A percentile compares a stretch with the other conserved stretches of the same genome.
Evolutionary conservation across 192 early-diverging fungal genomes (phyloP).

Genomic region (Coemansia sp.): DNA sequence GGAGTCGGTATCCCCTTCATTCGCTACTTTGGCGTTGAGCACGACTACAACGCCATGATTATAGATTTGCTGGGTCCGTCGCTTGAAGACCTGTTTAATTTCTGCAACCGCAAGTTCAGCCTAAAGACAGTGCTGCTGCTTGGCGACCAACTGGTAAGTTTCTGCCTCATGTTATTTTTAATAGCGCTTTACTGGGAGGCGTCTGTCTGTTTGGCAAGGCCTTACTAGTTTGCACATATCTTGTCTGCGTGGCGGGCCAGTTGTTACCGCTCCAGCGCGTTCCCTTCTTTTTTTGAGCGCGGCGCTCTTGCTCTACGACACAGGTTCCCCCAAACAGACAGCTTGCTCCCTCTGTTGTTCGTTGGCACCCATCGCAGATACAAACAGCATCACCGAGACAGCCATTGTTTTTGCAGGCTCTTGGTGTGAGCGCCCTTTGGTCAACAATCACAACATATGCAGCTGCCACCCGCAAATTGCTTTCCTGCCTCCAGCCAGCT

Average conservation of each 20-base stretch:
- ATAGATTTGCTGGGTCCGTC: slow-evolving; percentile 91
- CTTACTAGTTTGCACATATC: neutral
- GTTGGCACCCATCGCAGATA: neutral
- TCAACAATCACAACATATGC: neutral
- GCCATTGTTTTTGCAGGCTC: slow-evolving; percentile 6
- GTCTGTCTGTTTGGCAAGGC: neutral
- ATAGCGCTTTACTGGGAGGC: slow-evolving; percentile 8
- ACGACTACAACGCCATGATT: slow-evolving; percentile 82
- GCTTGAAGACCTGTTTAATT: slow-evolving; percentile 88
- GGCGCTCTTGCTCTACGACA: neutral
- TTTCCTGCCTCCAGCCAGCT: neutral
- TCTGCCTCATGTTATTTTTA: neutral
- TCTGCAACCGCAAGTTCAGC: slow-evolving; percentile 83
- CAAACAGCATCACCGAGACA: neutral
- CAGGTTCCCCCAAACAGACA: slow-evolving; percentile 1
- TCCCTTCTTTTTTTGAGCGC: slow-evolving; percentile 1
- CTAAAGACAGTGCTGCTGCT: slow-evolving; percentile 84
- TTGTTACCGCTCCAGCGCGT: neutral
- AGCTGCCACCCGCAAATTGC: neutral
- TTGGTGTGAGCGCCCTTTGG: neutral
- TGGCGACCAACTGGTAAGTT: slow-evolving; percentile 76
- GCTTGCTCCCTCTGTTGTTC: neutral
- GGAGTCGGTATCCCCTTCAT: slow-evolving; percentile 90
- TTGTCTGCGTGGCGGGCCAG: slow-evolving; percentile 11
- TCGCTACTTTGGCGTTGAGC: slow-evolving; percentile 79